Evolutionary conservation across 192 early-diverging fungal species (phyloP), one percentile per base, ranked within the genome.

Genomic region (Coemansia sp.): DNA sequence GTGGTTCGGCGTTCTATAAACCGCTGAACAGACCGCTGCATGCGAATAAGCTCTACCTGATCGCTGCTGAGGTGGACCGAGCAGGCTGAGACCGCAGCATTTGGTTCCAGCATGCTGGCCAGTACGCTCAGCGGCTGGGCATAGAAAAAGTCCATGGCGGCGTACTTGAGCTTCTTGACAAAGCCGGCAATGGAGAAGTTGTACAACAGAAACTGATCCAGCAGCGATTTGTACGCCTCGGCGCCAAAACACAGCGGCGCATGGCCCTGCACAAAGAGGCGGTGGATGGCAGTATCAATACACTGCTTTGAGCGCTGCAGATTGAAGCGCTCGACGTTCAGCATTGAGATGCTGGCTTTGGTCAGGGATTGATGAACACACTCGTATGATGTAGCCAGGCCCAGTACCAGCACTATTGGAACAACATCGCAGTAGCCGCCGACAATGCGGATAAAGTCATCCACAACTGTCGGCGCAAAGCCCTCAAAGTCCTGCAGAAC

Each of bases 401-500:
- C 92, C 62, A 98, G 81, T 0, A 96, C 60, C 14, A 95, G 69
- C 1, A 91, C 85, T 60, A 98, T 87, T 2, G 93, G 93, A 24
- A 95, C 75, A 29, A 73, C 68, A 29, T 82, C 68, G 52, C 84
- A 84, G 74, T 92, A 92, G 58, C 88, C 82, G 65, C 91, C 90
- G 39, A 67, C 67, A 24, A 73, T 65, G 17, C 82, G 83, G 56
- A 95, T 84, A 65, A 94, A 85, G 61, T 91, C 87, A 58, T 92
- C 85, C 5, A 94, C 83, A 0, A 93, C 78, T 12, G 67, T 65
- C 6, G 87, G 82, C 35, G 87, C 82, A 57, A 97, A 94, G 43
- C 88, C 83, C 66, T 97, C 94, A 77, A 94, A 92, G 66, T 97
- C 93, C 62, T 94, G 90, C 50, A 97, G 63, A 27, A 94, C 87